Conservation (phyloP, 2,329 filamentous ascomycete genomes). For the Fusarium sp. region DNA sequence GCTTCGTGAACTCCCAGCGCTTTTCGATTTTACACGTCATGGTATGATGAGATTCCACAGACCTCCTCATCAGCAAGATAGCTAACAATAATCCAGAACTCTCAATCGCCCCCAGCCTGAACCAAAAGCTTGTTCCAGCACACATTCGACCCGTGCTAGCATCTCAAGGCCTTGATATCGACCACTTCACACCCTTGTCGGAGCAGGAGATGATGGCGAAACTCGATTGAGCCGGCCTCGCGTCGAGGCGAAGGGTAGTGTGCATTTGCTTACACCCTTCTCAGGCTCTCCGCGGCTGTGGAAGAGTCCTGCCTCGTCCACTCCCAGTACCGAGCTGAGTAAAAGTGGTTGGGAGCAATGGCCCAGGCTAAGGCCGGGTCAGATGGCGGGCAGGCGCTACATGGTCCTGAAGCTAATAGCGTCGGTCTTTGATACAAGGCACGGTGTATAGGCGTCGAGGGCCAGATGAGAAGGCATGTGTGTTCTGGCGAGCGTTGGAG, state of each 20-base stretch:
- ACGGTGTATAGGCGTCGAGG: constrained; percentile 32
- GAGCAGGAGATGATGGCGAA: constrained; percentile 98
- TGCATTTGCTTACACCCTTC: constrained; percentile 44
- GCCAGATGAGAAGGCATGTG: constrained; percentile 42
- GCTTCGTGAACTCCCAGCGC: constrained; percentile 80
- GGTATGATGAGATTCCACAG: constrained; percentile 66
- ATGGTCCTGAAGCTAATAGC: constrained; percentile 43
- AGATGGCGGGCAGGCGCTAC: constrained; percentile 43
- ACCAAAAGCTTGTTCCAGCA: constrained; percentile 84
- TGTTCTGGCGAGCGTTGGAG: constrained; percentile 45
- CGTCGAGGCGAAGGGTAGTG: constrained; percentile 45
- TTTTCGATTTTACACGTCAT: constrained; percentile 95
- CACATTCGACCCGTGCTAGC: constrained; percentile 81
- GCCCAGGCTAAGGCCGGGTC: constrained; percentile 42
- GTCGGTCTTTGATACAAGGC: constrained; percentile 37
- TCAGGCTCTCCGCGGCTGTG: constrained; percentile 44
- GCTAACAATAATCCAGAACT: constrained; percentile 70
- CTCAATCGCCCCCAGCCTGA: constrained; percentile 91
- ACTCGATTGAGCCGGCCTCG: constrained; percentile 76
- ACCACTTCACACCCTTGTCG: constrained; percentile 89
- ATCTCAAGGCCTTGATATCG: constrained; percentile 85
- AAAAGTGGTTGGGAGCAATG: constrained; percentile 43
- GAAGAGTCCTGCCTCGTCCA: constrained; percentile 44
- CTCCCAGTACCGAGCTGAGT: constrained; percentile 44
- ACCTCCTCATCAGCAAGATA: neutral